Evolutionary conservation across 352 stramenopile species (phyloP), one percentile per base, ranked within the genome.

Genomic region (Lagenidium giganteum): DNA sequence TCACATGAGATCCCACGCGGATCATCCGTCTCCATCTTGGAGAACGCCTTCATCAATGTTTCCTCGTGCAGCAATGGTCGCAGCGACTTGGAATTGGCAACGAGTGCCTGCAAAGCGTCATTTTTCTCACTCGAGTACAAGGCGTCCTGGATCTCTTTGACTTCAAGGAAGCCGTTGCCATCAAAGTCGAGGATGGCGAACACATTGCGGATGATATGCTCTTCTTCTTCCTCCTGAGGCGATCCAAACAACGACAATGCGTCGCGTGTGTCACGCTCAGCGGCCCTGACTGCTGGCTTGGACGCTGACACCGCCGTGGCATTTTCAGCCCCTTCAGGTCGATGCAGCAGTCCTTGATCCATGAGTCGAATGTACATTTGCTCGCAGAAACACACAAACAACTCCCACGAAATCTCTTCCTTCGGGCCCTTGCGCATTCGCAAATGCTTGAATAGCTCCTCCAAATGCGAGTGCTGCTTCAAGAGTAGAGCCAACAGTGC

Each of bases 41-140:
- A 53, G 34, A 90, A 87, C 28, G 77, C 77, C 14, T 73, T 60
- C 41, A 83, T 66, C 35, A 90, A 87, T 22, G 71, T 52, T 31
- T 70, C 26, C 20, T 90, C 46, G 14, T 77, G 68, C 8, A 87
- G 38, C 39, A 90, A 49, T 7, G 74, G 77, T 24, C 81, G 67
- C 4, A 90, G 43, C 13, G 71, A 67, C 16, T 54, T 67, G 2
- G 71, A 87, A 3, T 53, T 42, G 17, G 35, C 35, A 3, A 90
- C 67, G 16, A 86, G 54, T 1, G 26, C 18, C 23, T 54, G 37
- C 0, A 83, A 54, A 7, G 47, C 35, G 11, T 54, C 46, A n/a
- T n/a, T n/a, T n/a, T n/a, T n/a, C 20, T 52, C 24, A 3, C 42
- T 74, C 1, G 60, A 45, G 29, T 74, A 67, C 9, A 87, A 47